A percentile compares a stretch with the other conserved stretches of the same genome.
Evolutionary conservation across 2,329 filamentous ascomycete species (phyloP).

Genomic region (Scytalidium sp.): DNA sequence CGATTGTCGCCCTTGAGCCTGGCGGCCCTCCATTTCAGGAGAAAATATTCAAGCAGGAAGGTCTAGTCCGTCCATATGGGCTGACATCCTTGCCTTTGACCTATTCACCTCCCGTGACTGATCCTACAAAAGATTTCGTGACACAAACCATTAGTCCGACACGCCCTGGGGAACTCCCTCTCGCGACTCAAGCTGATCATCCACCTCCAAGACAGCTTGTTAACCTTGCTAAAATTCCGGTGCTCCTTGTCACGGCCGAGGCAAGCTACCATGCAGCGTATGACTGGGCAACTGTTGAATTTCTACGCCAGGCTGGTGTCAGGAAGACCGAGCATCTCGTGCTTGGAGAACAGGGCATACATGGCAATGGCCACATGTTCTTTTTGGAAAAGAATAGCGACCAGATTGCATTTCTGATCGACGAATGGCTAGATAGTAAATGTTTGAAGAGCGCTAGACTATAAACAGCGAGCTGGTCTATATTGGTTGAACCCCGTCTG

Average conservation of each 20-base stretch:
- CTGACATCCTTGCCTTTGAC: conserved; percentile 43
- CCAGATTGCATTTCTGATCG: conserved; percentile 28
- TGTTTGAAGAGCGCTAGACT: too few relatives aligned
- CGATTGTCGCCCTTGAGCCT: conserved; percentile 40
- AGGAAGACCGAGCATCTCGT: conserved; percentile 29
- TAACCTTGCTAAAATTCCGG: conserved; percentile 29
- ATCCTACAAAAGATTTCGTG: conserved; percentile 33
- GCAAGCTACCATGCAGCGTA: conserved; percentile 40
- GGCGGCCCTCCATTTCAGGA: conserved; percentile 42
- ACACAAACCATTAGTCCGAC: conserved; percentile 23
- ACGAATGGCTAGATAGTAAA: conserved; percentile 21
- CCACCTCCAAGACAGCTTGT: conserved; percentile 28
- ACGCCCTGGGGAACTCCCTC: conserved; percentile 18
- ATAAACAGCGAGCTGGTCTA: too few relatives aligned
- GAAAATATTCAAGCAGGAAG: conserved; percentile 30
- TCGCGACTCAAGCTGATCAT: conserved; percentile 29
- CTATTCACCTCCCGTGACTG: conserved; percentile 39
- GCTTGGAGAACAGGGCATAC: conserved; percentile 35
- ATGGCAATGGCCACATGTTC: conserved; percentile 44
- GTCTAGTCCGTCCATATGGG: conserved; percentile 37
- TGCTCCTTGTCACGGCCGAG: conserved; percentile 36
- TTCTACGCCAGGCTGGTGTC: conserved; percentile 38
- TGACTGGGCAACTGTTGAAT: conserved; percentile 38
- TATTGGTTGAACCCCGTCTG: too few relatives aligned
- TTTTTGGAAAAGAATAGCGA: conserved; percentile 45